Evolutionary conservation across 2,329 filamentous ascomycete species (phyloP), one percentile per base, ranked within the genome.

Genomic region (Chalaropsis thielavioides): DNA sequence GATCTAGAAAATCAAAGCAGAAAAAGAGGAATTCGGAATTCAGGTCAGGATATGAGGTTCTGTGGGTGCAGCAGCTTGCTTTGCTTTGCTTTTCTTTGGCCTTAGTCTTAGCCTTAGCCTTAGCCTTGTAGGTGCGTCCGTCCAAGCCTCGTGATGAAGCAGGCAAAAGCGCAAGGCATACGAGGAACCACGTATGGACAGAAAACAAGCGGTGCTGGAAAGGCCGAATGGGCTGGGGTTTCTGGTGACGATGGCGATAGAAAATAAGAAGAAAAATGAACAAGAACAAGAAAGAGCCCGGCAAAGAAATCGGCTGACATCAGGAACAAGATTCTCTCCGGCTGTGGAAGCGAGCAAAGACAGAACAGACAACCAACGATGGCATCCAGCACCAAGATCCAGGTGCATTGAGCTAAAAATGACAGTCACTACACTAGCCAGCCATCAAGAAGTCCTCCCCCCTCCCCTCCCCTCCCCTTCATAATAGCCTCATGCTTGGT

Each of bases 241-340:
- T 27, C 31, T 38, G 27, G 17, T 58, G 13, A 6, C 17, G 27
- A 38, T 58, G 54, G 17, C 31, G 13, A 22, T 7, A 19, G 41
- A 58, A 8, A 24, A 27, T 10, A 38, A 38, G n/a, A 41, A 41
- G 35, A 24, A 22, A 27, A 43, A 27, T 3, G 19, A 60, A 22
- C 7, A 41, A 17, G n/a, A 35, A 46, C 19, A 19, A 15, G 60
- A 63, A 54, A 46, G 8, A 54, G 27, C 24, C 7, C 27, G 31
- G 44, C 24, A 49, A 24, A 63, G 43, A 54, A 38, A 63, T 38
- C 22, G 41, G 31, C 19, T 35, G 27, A 58, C 24, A 58, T 58
- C 54, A 58, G 54, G 54, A 58, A 38, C 54, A 58, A 58, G 54
- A 58, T 58, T 58, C 54, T 58, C 54, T 31, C 27, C 27, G 54